phyloP scores from a whole-genome alignment of 129 eudicot species.

The Oenanthe sinensis region DNA sequence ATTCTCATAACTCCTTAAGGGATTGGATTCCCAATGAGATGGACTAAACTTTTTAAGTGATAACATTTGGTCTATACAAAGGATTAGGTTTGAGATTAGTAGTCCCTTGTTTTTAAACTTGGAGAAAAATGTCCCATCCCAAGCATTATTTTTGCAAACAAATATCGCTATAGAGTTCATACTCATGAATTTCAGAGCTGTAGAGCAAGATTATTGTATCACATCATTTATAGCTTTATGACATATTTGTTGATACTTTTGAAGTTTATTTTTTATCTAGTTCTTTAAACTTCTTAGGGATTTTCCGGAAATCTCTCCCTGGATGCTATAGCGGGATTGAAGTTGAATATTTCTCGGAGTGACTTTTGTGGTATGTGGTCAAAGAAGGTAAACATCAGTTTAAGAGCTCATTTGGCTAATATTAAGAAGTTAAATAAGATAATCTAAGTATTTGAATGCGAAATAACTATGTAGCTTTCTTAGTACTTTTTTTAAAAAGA shows the following conservation, averaged over 20 bases:
- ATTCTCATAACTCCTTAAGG: not conserved
- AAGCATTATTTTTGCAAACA: not conserved
- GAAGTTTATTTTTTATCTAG: not conserved
- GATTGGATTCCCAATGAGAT: not conserved
- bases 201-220: not conserved
- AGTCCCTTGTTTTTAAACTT: not conserved
- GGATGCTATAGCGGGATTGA: slow-evolving; percentile 62
- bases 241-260: no score
- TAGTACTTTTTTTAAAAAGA: no score
- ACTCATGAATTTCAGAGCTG: not conserved
- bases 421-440: no score
- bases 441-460: no score
- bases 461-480: no score
- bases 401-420: not conserved
- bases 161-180: not conserved
- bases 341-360: slow-evolving; percentile 79
- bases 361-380: slow-evolving; percentile 99
- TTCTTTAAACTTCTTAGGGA: slow-evolving; percentile 30
- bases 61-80: not conserved
- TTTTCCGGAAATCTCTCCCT: slow-evolving; percentile 82
- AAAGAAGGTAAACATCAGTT: slow-evolving; percentile 51
- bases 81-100: not conserved
- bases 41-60: not conserved
- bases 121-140: not conserved
- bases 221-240: no score